Conservation (phyloP, 306 rosid species). For the Leucaena leucocephala region DNA sequence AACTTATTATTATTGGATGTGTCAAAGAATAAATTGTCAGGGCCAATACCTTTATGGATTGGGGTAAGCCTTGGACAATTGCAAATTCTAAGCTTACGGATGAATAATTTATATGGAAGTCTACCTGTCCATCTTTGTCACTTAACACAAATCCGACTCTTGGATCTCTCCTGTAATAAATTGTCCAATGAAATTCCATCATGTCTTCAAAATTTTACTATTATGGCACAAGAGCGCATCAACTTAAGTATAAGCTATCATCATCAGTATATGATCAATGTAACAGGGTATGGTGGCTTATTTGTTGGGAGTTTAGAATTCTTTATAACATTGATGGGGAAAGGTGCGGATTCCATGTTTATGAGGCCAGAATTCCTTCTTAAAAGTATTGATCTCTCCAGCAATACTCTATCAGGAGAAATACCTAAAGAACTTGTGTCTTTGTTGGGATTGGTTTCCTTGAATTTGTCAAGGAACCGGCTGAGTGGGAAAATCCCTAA, state of each 20-base stretch:
- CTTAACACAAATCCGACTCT: neutral
- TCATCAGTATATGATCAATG: too few relatives aligned
- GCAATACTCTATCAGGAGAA: conserved; percentile 22
- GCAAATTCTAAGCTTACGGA: neutral
- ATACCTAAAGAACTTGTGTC: neutral
- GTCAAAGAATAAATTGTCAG: neutral
- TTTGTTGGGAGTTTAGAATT: neutral
- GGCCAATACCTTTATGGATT: conserved; percentile 28
- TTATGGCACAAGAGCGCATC: neutral
- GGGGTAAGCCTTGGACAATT: neutral
- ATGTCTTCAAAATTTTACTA: neutral
- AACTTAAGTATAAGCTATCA: neutral
- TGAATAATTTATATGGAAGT: neutral
- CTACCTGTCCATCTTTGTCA: neutral
- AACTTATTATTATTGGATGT: neutral
- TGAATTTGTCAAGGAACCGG: neutral
- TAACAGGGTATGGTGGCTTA: too few relatives aligned
- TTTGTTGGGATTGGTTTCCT: neutral
- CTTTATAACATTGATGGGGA: neutral
- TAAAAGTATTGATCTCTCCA: conserved; percentile 34
- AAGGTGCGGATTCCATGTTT: neutral
- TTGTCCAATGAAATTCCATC: neutral
- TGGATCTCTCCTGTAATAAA: neutral
- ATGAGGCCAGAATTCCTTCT: neutral
- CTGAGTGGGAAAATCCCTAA: neutral